Evolutionary conservation across 2,329 filamentous ascomycete species (phyloP).

Genomic region (Beauveria medogensis): DNA sequence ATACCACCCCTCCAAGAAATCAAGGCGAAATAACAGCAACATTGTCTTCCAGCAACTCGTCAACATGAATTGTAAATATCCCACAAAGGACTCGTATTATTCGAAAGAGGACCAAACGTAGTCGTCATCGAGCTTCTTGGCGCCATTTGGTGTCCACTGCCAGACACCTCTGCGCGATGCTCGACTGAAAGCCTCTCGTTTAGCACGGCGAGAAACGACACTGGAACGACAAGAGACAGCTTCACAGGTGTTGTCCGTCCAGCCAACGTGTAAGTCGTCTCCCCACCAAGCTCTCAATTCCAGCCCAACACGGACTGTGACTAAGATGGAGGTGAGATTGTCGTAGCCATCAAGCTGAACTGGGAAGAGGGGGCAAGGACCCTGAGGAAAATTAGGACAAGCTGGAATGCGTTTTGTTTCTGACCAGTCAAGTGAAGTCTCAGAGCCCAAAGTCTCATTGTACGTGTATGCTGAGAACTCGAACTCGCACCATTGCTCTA

Average conservation of each 20-base stretch:
- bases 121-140: conserved; percentile 25
- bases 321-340: conserved; percentile 31
- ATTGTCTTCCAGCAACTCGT: conserved; percentile 10
- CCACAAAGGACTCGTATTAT: neutral
- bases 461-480: conserved; percentile 34
- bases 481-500: conserved; percentile 32
- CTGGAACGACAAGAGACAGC: conserved; percentile 28
- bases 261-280: conserved; percentile 32
- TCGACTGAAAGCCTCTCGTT: conserved; percentile 24
- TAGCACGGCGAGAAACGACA: conserved; percentile 19
- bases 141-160: conserved; percentile 25
- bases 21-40: conserved; percentile 10
- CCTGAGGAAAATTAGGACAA: conserved; percentile 26
- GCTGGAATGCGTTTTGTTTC: conserved; percentile 31
- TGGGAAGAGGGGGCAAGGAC: conserved; percentile 26
- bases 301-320: conserved; percentile 29
- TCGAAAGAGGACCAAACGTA: conserved; percentile 17
- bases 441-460: conserved; percentile 23
- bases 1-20: conserved; percentile 11
- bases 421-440: conserved; percentile 32
- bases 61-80: conserved; percentile 7
- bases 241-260: conserved; percentile 33
- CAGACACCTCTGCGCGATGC: conserved; percentile 26
- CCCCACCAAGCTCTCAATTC: conserved; percentile 34
- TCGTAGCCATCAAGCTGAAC: conserved; percentile 30